Base-by-base conservation (phyloP, 192 early-diverging fungal species). In the Chytriomyces sp. region DNA sequence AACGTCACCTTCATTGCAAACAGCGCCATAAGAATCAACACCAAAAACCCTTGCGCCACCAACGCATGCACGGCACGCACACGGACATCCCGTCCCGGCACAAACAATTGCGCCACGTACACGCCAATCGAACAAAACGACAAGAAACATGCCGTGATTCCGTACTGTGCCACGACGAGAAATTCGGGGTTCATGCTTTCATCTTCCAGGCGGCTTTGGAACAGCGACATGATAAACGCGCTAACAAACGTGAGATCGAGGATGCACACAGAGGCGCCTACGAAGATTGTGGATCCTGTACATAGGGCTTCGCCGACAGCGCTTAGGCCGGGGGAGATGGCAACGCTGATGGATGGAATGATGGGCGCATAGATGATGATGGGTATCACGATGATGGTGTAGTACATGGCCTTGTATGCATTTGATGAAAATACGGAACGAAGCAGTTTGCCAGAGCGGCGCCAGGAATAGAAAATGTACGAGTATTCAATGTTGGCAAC, bases 1-100 rank as follows among this genome's bases (percentile, higher is more conserved):
- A 0, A 26, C 35, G 16, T 76, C 50, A 69, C 79, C 75, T 72
- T 69, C 57, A 69, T 80, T 60, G 57, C 49, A 70, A 69, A 69
- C 66, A 70, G 75, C 45, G 43, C 65, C 43, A 65, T 69, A 24
- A 63, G 71, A 68, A 66, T 71, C 57, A 48, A 28, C 16, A n/a
- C 70, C 48, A 69, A 53, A 18, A 70, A 28, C 24, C 20, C 61
- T 10, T 63, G 43, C 11, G 44, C 35, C 7, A 45, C 61, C 11
- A 20, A 18, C 5, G 11, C 45, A 11, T 23, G 8, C 10, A 63
- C 26, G 18, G 28, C 20, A 9, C 47, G n/a, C 35, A 20, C 45
- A 45, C 7, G 11, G 10, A n/a, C 11, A 35, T 35, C 35, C 35
- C 35, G 35, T 35, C 35, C 35, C 26, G 43, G 16, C 11, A 61